Base-by-base conservation (phyloP, 495 filamentous ascomycete species). In the Hypoxylon cercidicola region DNA sequence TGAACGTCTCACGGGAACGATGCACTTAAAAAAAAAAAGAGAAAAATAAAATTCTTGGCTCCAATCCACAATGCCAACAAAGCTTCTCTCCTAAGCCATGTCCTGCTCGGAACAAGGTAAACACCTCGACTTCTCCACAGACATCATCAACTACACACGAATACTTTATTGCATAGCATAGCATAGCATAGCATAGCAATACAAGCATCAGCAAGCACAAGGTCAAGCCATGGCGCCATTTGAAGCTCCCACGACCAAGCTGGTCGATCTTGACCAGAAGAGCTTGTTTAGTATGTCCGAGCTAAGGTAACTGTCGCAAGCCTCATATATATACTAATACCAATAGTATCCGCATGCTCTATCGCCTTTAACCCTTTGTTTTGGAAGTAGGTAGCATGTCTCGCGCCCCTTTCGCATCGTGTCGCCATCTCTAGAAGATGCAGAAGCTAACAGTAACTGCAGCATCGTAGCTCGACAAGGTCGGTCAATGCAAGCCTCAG, bases 351-450 rank as follows among this genome's bases (percentile, higher is more conserved):
- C 15, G 87, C 82, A 51, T 79, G 75, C 48, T 78, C 87, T 39
- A 91, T 92, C 75, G 80, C 84, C 39, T 92, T 92, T 77, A 93
- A 92, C 74, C 90, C 90, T 16, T 84, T 87, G 15, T 91, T 91
- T 73, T 92, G 89, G 90, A 92, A 92, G 89, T 91, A 82, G 68
- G 87, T 77, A n/a, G 2, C 34, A 57, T 54, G 20, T 50, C 23
- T 40, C 60, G 41, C 16, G 37, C 16, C 51, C 47, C 28, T 32
- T 16, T 48, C 46, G 15, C 21, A 49, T 28, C 1, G 0, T 41
- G 15, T 60, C 43, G 18, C 47, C 15, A 41, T 4, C 49, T 64
- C 34, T 56, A 20, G 34, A 60, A n/a, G 20, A 39, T 11, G 23
- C 32, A 25, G 34, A 53, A 18, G 28, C 65, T 68, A 64, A 68